Conservation (phyloP, 1,284 basidiomycete species). For the Fereydounia khargensis region DNA sequence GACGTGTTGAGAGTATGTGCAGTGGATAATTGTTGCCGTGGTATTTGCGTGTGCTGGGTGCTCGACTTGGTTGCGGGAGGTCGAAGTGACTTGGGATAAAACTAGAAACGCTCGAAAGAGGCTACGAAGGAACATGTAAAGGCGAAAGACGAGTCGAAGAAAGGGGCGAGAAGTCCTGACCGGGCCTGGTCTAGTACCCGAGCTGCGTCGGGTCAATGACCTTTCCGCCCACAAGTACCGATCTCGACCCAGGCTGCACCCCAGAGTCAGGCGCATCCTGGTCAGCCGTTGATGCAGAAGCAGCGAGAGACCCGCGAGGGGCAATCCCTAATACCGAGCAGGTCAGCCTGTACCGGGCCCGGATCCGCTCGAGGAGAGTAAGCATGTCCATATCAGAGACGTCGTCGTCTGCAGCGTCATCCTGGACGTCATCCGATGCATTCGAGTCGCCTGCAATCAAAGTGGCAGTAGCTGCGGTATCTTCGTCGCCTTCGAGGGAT, state of each 20-base stretch:
- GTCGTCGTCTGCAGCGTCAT: constrained; percentile 12
- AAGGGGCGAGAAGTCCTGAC: no score
- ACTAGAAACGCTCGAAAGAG: no score
- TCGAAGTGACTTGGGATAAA: no score
- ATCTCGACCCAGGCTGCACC: constrained; percentile 5
- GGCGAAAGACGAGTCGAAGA: no score
- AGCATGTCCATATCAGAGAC: constrained; percentile 66
- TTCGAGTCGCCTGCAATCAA: constrained; percentile 1
- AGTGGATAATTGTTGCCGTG: no score
- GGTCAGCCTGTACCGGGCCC: constrained; percentile 80
- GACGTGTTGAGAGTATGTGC: no score
- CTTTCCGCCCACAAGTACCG: constrained; percentile 29
- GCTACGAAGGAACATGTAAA: no score
- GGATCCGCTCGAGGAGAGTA: constrained; percentile 75
- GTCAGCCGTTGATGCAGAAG: background rate
- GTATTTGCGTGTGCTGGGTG: no score
- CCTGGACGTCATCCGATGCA: constrained; percentile 2
- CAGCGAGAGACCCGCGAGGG: constrained; percentile 57
- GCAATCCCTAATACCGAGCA: constrained; percentile 78
- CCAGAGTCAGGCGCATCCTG: background rate
- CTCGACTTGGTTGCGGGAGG: no score
- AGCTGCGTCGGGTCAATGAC: constrained; percentile 34
- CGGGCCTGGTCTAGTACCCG: no score
- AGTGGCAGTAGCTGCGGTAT: constrained; percentile 3
- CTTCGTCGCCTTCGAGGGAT: constrained; percentile 56